Conservation (phyloP, 495 filamentous ascomycete species). For the Podospora comata region DNA sequence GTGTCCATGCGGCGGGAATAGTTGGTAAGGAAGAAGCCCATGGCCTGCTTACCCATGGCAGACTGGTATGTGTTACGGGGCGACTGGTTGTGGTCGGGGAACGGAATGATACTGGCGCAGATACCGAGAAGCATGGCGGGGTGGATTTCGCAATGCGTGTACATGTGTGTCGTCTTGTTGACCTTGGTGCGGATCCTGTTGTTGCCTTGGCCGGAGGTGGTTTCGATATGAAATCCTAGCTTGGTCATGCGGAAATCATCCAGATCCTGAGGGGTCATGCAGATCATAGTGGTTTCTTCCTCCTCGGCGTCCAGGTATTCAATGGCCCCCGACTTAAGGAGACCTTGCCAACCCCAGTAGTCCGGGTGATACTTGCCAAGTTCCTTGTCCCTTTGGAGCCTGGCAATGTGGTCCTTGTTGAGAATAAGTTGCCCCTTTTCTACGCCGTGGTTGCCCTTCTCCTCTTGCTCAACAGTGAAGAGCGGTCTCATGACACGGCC, state of each 20-base stretch:
- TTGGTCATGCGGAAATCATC: slow-evolving; percentile 58
- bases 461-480: slow-evolving; percentile 70
- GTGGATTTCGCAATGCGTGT: slow-evolving; percentile 98
- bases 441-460: slow-evolving; percentile 64
- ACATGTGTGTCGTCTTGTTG: slow-evolving; percentile 78
- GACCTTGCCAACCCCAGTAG: slow-evolving; percentile 81
- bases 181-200: slow-evolving; percentile 81
- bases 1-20: slow-evolving; percentile 96
- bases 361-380: slow-evolving; percentile 56
- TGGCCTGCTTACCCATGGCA: slow-evolving; percentile 99
- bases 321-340: slow-evolving; percentile 75
- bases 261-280: slow-evolving; percentile 95
- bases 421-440: slow-evolving; percentile 76
- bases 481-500: slow-evolving; percentile 90
- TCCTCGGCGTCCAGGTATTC: slow-evolving; percentile 98
- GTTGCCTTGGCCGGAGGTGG: slow-evolving; percentile 47
- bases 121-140: slow-evolving; percentile 98
- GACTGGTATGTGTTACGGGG: slow-evolving; percentile 99
- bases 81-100: slow-evolving; percentile 98
- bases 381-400: slow-evolving; percentile 55
- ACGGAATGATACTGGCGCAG: slow-evolving; percentile 98
- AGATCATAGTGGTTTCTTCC: slow-evolving; percentile 97
- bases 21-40: slow-evolving; percentile 98
- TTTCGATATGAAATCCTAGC: slow-evolving; percentile 51
- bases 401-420: slow-evolving; percentile 75